Conservation (phyloP, 2,329 filamentous ascomycete genomes). For the Teratosphaeria epicoccoides region DNA sequence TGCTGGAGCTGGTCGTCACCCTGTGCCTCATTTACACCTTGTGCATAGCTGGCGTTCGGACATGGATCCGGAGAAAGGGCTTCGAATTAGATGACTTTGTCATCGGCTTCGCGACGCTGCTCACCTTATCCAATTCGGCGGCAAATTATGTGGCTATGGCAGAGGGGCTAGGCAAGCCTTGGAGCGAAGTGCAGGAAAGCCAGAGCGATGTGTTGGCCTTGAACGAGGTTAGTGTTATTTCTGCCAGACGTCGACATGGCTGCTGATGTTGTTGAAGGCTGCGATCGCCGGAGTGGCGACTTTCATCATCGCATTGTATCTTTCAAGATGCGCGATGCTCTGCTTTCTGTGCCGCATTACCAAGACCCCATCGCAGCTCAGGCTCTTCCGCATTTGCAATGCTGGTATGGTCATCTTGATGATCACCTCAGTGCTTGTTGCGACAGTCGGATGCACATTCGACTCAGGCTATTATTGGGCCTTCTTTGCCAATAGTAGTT, state of each 20-base stretch:
- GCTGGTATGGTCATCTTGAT: conserved; percentile 15
- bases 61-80: conserved; percentile 21
- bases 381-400: conserved; percentile 18
- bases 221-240: conserved; percentile 14
- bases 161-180: conserved; percentile 20
- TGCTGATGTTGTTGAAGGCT: conserved; percentile 12
- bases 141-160: conserved; percentile 19
- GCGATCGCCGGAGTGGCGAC: conserved; percentile 19
- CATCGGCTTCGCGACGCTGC: conserved; percentile 19
- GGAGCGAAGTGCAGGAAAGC: conserved; percentile 3
- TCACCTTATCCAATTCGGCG: conserved; percentile 20
- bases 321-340: conserved; percentile 24
- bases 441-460: conserved; percentile 17
- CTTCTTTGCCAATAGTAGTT: conserved; percentile 14
- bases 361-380: conserved; percentile 15
- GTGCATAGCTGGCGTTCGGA: conserved; percentile 19
- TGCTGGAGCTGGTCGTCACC: conserved; percentile 20
- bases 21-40: conserved; percentile 24
- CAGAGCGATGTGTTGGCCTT: conserved; percentile 11
- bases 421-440: conserved; percentile 21
- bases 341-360: conserved; percentile 24
- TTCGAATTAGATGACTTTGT: conserved; percentile 22
- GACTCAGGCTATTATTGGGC: conserved; percentile 21
- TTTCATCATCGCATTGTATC: conserved; percentile 21
- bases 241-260: background rate